Base-by-base conservation (phyloP, 208 protist species). In the Kentomonas sorsogonicus region DNA sequence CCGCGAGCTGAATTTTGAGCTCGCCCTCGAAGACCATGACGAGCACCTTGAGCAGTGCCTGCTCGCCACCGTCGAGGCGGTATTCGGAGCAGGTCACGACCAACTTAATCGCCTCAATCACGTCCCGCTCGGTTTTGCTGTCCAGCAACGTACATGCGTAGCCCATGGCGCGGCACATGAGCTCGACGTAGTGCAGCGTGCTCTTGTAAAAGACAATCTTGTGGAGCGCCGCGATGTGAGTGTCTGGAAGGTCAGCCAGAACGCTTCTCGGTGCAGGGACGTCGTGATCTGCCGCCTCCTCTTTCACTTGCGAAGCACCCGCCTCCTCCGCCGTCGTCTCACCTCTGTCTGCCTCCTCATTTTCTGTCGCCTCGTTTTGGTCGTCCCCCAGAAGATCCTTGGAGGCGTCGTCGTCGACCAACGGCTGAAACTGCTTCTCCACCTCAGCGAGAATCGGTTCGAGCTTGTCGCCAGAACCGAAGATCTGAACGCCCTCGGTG, bases 11-110 rank as follows among this genome's bases (percentile, higher is more conserved):
- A 53, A 95, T 90, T 57, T 93, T 92, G 26, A 88, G 54, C 64
- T 95, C 89, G 13, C 80, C 83, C 59, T 92, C 77, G 59, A 90
- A 95, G 27, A 89, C 78, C 80, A 95, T 86, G 10, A 91, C 83
- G 11, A 95, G 68, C 26, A 95, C 82, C 52, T 79, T 77, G 10
- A 88, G 60, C 59, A 91, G 81, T 3, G 85, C 84, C 36, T 59
- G 65, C 18, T 85, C 80, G 11, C 63, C 56, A 11, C 69, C 81
- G 10, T 95, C 78, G 22, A 95, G 55, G 18, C 79, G 79, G 66
- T 83, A 90, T 39, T 88, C 79, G 33, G 76, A 83, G 63, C 82
- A 88, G 22, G 80, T 72, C 20, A 95, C 82, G 53, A 95, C 78
- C 22, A 95, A 69, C 59, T 86, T 86, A 53, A 95, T 92, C 10